These are phyloP conservation scores for Nissolia schottii DNA, from an alignment of 306 rosid genomes.

Conservation along the genomic window DNA sequence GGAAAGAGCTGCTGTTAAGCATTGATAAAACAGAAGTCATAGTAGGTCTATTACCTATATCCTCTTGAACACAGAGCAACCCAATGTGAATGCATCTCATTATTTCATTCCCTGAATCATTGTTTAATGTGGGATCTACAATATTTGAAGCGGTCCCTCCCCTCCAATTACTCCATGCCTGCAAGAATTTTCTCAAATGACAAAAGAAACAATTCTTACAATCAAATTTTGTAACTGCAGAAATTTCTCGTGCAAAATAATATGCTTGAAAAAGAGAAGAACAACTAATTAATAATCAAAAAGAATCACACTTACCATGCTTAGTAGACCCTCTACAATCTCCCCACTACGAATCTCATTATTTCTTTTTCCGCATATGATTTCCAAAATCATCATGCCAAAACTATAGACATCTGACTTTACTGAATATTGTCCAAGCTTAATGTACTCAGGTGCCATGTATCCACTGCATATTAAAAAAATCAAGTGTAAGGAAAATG, in stretches of 20 bases:
- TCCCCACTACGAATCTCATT: constrained; percentile 11
- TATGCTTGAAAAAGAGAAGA: neutral
- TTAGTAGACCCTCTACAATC: constrained; percentile 21
- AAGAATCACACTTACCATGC: constrained; percentile 34
- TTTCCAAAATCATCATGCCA: constrained; percentile 49
- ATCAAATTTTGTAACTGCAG: neutral
- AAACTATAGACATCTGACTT: constrained; percentile 48
- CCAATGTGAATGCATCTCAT: constrained; percentile 58
- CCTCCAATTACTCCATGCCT: constrained; percentile 60
- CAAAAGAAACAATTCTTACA: neutral
- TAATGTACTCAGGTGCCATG: constrained; percentile 52
- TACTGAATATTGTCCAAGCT: constrained; percentile 39
- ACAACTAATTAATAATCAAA: neutral
- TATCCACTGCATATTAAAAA: constrained; percentile 36
- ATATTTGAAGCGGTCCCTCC: constrained; percentile 26
- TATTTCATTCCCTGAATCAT: constrained; percentile 17
- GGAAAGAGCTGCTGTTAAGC: constrained; percentile 33
- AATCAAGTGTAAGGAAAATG: too few relatives aligned
- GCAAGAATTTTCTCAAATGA: neutral
- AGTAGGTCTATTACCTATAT: constrained; percentile 39
- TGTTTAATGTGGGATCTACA: constrained; percentile 30
- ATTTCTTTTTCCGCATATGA: constrained; percentile 36
- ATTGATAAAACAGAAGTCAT: constrained; percentile 39
- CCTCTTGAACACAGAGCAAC: constrained; percentile 50
- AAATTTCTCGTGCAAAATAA: too few relatives aligned